Base-by-base conservation (phyloP, 1,284 basidiomycete species). In the Ustilago crameri region DNA sequence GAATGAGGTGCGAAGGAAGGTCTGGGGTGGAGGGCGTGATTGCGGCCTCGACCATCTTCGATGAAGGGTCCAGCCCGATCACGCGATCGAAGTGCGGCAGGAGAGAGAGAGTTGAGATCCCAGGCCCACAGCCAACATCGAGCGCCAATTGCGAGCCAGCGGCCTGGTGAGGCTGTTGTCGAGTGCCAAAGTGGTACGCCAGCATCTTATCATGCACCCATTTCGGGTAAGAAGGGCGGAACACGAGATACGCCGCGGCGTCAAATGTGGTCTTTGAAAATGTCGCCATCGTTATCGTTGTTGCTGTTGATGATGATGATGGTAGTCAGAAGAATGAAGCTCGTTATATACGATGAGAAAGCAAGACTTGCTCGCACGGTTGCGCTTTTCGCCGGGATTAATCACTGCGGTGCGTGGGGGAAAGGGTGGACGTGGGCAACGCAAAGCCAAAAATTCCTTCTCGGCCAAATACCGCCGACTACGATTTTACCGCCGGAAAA, bases 111-210 rank as follows among this genome's bases (percentile, higher is more conserved):
- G 91, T 91, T 43, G 90, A 53, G 75, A 26, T 64, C 89, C 91
- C 91, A 8, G 91, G 92, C 30, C 92, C 92, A 83, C 92, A 93
- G 2, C 92, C 92, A 1, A 93, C 82, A 77, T 93, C 92, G 0
- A 92, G 85, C 0, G 82, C 83, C 5, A 75, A 38, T 8, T 3
- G 9, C 1, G 64, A 47, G 2, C 47, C 47, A 14, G 26, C 35
- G 9, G 26, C 14, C 2, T 34, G n/a, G 7, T n/a, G 4, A 15
- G 38, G 26, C 7, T 24, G n/a, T 10, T 20, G 38, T 1, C 27
- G 42, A 3, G 48, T 15, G 17, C 50, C 46, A 32, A 70, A 67
- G 32, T 74, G 74, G 27, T 70, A 71, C 9, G 52, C 20, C 15
- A 74, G 32, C 15, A 76, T 50, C 38, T 68, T 59, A 14, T 67